These are phyloP conservation scores for Saussurea involucrata DNA, from an alignment of 129 eudicot species.

Conservation along the genomic window DNA sequence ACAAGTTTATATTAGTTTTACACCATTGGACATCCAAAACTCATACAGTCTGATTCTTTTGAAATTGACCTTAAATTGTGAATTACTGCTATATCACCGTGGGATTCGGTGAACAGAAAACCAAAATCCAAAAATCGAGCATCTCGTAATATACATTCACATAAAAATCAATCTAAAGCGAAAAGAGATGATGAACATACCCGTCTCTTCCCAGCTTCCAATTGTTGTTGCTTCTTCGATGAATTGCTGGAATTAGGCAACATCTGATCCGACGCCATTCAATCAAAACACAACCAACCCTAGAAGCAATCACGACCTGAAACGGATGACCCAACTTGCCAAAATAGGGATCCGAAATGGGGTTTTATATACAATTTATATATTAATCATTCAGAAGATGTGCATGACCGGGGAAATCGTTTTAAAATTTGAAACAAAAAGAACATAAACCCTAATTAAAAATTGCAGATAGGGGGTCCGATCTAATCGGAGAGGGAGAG, in stretches of 20 bases:
- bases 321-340: constrained; percentile 2
- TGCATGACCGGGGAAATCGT: neutral
- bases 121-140: neutral
- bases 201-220: constrained; percentile 86
- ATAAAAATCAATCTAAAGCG: neutral
- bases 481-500: constrained; percentile 59
- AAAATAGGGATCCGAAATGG: constrained; percentile 4
- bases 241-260: constrained; percentile 35
- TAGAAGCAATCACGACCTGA: constrained; percentile 2
- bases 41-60: neutral
- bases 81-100: neutral
- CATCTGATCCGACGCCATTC: constrained; percentile 87
- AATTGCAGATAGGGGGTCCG: constrained; percentile 37
- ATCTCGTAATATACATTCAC: constrained; percentile 5
- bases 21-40: neutral
- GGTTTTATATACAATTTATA: neutral
- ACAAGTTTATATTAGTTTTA: neutral
- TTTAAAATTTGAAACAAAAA: neutral
- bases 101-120: neutral
- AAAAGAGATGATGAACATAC: constrained; percentile 27
- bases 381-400: constrained; percentile 16
- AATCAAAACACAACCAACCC: constrained; percentile 13
- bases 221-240: constrained; percentile 60
- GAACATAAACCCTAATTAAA: constrained; percentile 43
- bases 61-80: constrained; percentile 2